These are phyloP conservation scores for Wickerhamomyces ciferrii DNA, from an alignment of 805 yeast species.

Conservation along the genomic window DNA sequence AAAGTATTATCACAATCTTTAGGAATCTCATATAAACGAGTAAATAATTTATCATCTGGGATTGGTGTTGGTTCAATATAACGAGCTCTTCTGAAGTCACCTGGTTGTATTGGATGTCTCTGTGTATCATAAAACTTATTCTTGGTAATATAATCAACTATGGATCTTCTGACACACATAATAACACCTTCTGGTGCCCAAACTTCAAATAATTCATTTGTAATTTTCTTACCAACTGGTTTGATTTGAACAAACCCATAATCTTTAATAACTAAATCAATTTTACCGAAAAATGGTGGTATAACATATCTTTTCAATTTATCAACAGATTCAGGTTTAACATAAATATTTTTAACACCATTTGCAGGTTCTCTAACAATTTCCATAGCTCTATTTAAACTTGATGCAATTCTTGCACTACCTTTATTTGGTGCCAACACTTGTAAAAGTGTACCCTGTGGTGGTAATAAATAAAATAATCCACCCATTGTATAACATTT, in stretches of 20 bases:
- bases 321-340: constrained; percentile 23
- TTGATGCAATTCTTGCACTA: constrained; percentile 22
- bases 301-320: constrained; percentile 41
- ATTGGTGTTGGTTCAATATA: constrained; percentile 12
- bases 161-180: constrained; percentile 49
- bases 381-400: constrained; percentile 28
- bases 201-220: constrained; percentile 35
- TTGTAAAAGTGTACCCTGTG: constrained; percentile 43
- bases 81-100: constrained; percentile 6
- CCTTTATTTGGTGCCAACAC: constrained; percentile 37
- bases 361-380: constrained; percentile 20
- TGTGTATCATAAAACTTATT: constrained; percentile 25
- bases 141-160: constrained; percentile 34
- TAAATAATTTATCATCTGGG: constrained; percentile 20
- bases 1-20: constrained; percentile 18
- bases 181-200: constrained; percentile 53
- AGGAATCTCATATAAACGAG: constrained; percentile 20
- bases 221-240: constrained; percentile 47
- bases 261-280: constrained; percentile 61
- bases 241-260: constrained; percentile 58
- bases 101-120: constrained; percentile 7
- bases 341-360: constrained; percentile 20
- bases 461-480: constrained; percentile 50
- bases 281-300: constrained; percentile 66
- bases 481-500: constrained; percentile 57